Evolutionary conservation across 2,329 filamentous ascomycete species (phyloP), one percentile per base, ranked within the genome.

Genomic region (Lasiodiplodia citricola): DNA sequence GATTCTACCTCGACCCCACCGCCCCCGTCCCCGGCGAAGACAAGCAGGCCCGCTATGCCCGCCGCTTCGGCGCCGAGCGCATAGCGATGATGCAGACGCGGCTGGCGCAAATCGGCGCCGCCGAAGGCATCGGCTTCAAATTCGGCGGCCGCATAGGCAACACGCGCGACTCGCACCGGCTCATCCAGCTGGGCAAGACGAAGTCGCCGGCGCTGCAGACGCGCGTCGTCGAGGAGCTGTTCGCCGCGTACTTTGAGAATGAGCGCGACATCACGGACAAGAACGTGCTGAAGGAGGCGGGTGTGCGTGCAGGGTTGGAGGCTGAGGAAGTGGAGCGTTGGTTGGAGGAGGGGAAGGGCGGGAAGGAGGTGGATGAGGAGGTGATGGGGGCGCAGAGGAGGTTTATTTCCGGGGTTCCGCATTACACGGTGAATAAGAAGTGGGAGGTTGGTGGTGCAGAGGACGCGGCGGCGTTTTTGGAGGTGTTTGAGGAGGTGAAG

Each of bases 161-260:
- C 74, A 95, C 93, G 21, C 85, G 92, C 23, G 91, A 96, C 74
- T 91, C 91, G 68, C 93, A 97, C 79, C 87, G 93, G 3, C 76
- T 95, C 70, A 86, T 94, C 55, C 88, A 94, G 80, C 85, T 94
- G 67, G 92, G 79, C 80, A 88, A 84, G 75, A 82, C 76, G 75
- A 89, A 86, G 72, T 80, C 82, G 2, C 71, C 76, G 35, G 80
- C 84, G 71, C 85, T 87, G 50, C 84, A 84, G 72, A 77, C 76
- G 10, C 77, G 79, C 18, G 78, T 80, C 10, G 75, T 80, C 14
- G 80, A 81, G 67, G 78, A 79, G 71, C 72, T 81, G 2, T 81
- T 81, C 64, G 71, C 74, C 3, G 78, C 75, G 7, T 85, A 85
- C 72, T 85, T 85, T 69, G 83, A 80, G 66, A 78, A 80, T n/a